Conservation (phyloP, 345 rosid species). For the Bruguiera parviflora region DNA sequence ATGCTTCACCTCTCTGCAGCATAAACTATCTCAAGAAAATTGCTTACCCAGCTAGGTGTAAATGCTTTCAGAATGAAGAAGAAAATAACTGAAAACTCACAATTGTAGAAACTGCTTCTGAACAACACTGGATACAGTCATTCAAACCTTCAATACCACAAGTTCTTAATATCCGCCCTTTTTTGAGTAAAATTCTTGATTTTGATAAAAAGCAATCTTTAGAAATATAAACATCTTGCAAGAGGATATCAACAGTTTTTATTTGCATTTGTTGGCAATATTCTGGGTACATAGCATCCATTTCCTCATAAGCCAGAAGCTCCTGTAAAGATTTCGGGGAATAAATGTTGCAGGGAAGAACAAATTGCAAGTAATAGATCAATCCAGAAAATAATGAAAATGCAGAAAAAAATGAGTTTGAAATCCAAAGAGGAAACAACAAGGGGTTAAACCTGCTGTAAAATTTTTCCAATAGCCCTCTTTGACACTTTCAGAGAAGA, state of each 20-base stretch:
- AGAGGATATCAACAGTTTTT: conserved; percentile 48
- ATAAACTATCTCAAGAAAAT: conserved; percentile 20
- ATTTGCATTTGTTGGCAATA: conserved; percentile 53
- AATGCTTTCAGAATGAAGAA: neutral
- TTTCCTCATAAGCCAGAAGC: conserved; percentile 64
- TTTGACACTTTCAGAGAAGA: conserved; percentile 44
- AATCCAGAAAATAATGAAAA: conserved; percentile 4
- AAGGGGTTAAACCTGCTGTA: conserved; percentile 68
- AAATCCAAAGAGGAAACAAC: neutral
- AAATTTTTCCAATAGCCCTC: conserved; percentile 46
- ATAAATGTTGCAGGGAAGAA: conserved; percentile 3
- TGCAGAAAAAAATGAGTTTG: conserved; percentile 5
- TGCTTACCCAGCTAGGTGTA: conserved; percentile 10
- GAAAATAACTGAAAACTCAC: conserved; percentile 32
- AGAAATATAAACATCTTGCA: conserved; percentile 46
- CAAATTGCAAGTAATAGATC: neutral
- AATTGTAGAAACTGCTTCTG: conserved; percentile 62
- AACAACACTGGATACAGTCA: conserved; percentile 56
- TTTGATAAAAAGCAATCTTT: conserved; percentile 36
- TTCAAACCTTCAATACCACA: conserved; percentile 46
- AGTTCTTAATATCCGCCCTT: conserved; percentile 53
- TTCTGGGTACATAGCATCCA: conserved; percentile 43
- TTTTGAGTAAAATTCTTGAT: conserved; percentile 59
- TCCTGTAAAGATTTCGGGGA: conserved; percentile 47
- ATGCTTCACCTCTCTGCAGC: conserved; percentile 35